These are phyloP conservation scores for Hyaloscypha finlandica DNA, from an alignment of 495 filamentous ascomycete genomes.

Conservation along the genomic window DNA sequence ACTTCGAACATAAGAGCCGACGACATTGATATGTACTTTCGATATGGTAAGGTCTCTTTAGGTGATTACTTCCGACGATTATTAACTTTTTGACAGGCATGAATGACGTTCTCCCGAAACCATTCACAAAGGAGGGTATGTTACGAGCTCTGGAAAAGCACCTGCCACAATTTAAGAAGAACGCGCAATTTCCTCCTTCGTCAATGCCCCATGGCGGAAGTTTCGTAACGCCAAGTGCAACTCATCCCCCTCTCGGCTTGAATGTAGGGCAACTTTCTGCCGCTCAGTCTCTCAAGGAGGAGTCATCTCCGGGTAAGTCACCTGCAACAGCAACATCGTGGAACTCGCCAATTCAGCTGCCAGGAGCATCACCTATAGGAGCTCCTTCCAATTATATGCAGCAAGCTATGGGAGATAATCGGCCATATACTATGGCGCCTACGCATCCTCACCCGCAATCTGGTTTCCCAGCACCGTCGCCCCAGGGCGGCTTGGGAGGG, in stretches of 20 bases:
- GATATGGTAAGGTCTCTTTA: slow-evolving; percentile 70
- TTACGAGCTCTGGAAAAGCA: slow-evolving; percentile 89
- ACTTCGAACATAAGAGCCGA: slow-evolving; percentile 97
- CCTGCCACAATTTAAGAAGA: slow-evolving; percentile 64
- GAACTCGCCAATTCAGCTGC: slow-evolving; percentile 72
- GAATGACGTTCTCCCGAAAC: slow-evolving; percentile 97
- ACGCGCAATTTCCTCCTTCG: slow-evolving; percentile 34
- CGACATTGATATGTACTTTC: slow-evolving; percentile 96
- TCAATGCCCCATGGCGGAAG: slow-evolving; percentile 26
- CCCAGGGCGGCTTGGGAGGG: slow-evolving; percentile 9
- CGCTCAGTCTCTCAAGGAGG: slow-evolving; percentile 69
- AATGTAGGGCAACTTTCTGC: slow-evolving; percentile 44
- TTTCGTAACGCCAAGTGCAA: slow-evolving; percentile 24
- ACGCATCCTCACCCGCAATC: slow-evolving; percentile 25
- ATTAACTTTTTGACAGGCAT: slow-evolving; percentile 64
- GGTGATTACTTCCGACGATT: neutral
- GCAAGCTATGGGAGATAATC: slow-evolving; percentile 26
- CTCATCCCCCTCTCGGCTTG: slow-evolving; percentile 27
- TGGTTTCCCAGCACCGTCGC: slow-evolving; percentile 21
- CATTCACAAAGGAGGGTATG: slow-evolving; percentile 95
- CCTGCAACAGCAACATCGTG: slow-evolving; percentile 69
- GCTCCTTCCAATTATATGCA: slow-evolving; percentile 26
- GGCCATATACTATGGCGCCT: slow-evolving; percentile 43
- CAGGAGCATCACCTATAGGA: slow-evolving; percentile 59
- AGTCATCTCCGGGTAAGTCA: slow-evolving; percentile 77